Evolutionary conservation across 2,329 filamentous ascomycete species (phyloP).

Genomic region (Penicillium olsonii): DNA sequence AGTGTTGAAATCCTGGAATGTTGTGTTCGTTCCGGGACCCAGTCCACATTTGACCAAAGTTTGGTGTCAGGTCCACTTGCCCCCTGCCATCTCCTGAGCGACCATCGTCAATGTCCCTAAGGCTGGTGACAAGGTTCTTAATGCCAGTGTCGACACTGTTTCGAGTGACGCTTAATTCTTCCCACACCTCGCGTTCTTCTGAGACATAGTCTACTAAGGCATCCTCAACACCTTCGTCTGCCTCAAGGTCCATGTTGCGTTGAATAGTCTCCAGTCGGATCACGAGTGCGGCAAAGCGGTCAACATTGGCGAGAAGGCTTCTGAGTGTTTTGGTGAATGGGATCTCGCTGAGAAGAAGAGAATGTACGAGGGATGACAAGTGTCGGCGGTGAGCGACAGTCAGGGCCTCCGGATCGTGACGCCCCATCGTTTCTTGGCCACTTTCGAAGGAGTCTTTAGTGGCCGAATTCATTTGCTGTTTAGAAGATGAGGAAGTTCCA

Average conservation of each 20-base stretch:
- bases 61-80: slow-evolving; percentile 33
- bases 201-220: slow-evolving; percentile 69
- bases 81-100: slow-evolving; percentile 43
- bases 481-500: slow-evolving; percentile 38
- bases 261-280: slow-evolving; percentile 75
- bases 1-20: slow-evolving; percentile 43
- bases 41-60: slow-evolving; percentile 30
- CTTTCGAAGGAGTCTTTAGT: slow-evolving; percentile 12
- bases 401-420: slow-evolving; percentile 82
- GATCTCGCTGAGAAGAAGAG: slow-evolving; percentile 45
- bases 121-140: slow-evolving; percentile 58
- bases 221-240: slow-evolving; percentile 78
- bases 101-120: slow-evolving; percentile 62
- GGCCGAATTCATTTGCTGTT: slow-evolving; percentile 13
- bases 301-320: slow-evolving; percentile 57
- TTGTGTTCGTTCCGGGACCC: slow-evolving; percentile 29
- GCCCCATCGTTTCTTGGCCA: slow-evolving; percentile 28
- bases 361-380: slow-evolving; percentile 62
- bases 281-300: slow-evolving; percentile 77
- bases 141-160: slow-evolving; percentile 67
- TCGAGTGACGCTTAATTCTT: slow-evolving; percentile 65
- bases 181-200: slow-evolving; percentile 70
- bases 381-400: slow-evolving; percentile 78
- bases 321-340: slow-evolving; percentile 44
- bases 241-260: slow-evolving; percentile 75